A percentile compares a stretch with the other conserved stretches of the same genome.
Conservation (phyloP, 768 basidiomycete genomes). For the Hericium erinaceus region DNA sequence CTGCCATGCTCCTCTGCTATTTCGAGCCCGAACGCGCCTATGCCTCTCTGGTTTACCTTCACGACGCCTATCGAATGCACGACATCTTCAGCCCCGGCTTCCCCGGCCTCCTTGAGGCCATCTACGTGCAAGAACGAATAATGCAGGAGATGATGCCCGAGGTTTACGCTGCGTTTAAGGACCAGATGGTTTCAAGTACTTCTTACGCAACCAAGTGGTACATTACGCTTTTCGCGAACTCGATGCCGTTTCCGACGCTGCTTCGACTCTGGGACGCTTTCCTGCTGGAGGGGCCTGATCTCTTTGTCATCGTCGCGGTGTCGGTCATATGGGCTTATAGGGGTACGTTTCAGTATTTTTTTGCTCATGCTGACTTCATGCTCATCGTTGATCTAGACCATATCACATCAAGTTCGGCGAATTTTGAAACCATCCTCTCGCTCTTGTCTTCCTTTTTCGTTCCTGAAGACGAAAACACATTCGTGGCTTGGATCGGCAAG, state of each 20-base stretch:
- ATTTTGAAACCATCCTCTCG: slow-evolving; percentile 88
- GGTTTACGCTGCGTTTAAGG: slow-evolving; percentile 78
- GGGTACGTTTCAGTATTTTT: slow-evolving; percentile 39
- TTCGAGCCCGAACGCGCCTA: slow-evolving; percentile 87
- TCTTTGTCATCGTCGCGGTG: slow-evolving; percentile 77
- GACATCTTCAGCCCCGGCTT: slow-evolving; percentile 88
- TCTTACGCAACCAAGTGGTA: slow-evolving; percentile 99
- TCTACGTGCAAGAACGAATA: slow-evolving; percentile 90
- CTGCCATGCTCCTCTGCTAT: slow-evolving; percentile 90
- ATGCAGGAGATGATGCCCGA: slow-evolving; percentile 84
- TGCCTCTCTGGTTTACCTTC: slow-evolving; percentile 75
- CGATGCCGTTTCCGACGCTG: slow-evolving; percentile 92
- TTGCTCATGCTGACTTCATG: not conserved
- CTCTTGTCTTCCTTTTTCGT: slow-evolving; percentile 92
- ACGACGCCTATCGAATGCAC: slow-evolving; percentile 84
- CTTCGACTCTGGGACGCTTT: slow-evolving; percentile 93
- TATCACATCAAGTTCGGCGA: slow-evolving; percentile 66
- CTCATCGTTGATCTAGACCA: slow-evolving; percentile 45
- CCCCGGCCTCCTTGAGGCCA: slow-evolving; percentile 90
- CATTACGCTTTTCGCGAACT: slow-evolving; percentile 94
- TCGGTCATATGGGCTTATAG: slow-evolving; percentile 88
- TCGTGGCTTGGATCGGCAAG: slow-evolving; percentile 74
- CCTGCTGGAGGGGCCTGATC: slow-evolving; percentile 81
- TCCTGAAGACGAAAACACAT: slow-evolving; percentile 77
- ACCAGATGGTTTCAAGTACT: slow-evolving; percentile 85